Evolutionary conservation across 1,284 basidiomycete genomes (phyloP).

Genomic region (Pterulicium gracile): DNA sequence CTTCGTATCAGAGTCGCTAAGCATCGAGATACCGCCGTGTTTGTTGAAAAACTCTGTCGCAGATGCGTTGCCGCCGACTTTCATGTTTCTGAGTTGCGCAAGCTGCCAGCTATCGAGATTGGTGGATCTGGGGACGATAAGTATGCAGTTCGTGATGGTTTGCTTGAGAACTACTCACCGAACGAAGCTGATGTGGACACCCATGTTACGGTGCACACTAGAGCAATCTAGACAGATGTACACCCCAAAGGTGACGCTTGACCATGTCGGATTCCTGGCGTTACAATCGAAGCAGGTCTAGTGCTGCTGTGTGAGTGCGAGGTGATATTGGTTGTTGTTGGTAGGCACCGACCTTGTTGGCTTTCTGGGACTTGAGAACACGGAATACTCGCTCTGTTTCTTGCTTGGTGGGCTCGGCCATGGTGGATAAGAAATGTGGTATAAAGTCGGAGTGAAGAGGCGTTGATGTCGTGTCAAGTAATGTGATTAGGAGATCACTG

Average conservation of each 20-base stretch:
- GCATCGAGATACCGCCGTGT: slow-evolving; percentile 66
- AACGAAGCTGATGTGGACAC: slow-evolving; percentile 97
- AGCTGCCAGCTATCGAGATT: slow-evolving; percentile 96
- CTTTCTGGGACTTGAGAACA: slow-evolving; percentile 71
- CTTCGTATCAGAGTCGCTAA: slow-evolving; percentile 73
- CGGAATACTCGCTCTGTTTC: slow-evolving; percentile 75
- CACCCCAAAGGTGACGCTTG: slow-evolving; percentile 91
- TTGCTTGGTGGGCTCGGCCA: slow-evolving; percentile 66
- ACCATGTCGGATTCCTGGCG: slow-evolving; percentile 97
- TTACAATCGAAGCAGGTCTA: slow-evolving; percentile 96
- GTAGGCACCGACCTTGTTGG: slow-evolving; percentile 64
- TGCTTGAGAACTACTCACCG: slow-evolving; percentile 43
- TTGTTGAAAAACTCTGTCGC: slow-evolving; percentile 87
- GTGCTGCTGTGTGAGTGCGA: slow-evolving; percentile 8
- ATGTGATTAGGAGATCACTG: not conserved
- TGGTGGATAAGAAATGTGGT: slow-evolving; percentile 16
- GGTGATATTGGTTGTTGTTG: slow-evolving; percentile 2
- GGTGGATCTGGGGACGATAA: slow-evolving; percentile 84
- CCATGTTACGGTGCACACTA: slow-evolving; percentile 91
- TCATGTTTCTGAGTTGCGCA: slow-evolving; percentile 89
- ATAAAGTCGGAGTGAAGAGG: not conserved
- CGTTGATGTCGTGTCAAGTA: not conserved
- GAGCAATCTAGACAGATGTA: slow-evolving; percentile 99
- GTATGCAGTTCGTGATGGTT: too few species aligned
- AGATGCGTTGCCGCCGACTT: slow-evolving; percentile 89